Conservation (phyloP, 2,329 filamentous ascomycete species). For the Sporothrix brunneoviolacea region DNA sequence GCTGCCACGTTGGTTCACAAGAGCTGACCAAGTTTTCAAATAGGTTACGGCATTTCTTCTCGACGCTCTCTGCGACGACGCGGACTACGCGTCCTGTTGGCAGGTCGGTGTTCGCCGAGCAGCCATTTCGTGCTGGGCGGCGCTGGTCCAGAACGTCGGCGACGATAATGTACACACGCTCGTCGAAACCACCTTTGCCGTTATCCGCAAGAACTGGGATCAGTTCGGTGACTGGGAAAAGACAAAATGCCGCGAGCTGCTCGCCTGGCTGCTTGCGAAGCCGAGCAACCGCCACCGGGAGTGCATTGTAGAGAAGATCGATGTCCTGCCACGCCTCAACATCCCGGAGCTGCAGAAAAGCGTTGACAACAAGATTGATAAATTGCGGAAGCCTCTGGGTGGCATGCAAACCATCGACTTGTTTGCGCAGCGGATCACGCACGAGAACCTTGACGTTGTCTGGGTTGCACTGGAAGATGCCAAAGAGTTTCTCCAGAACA, state of each 20-base stretch:
- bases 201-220: slow-evolving; percentile 76
- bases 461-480: slow-evolving; percentile 75
- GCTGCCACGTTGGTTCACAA: no score
- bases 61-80: slow-evolving; percentile 67
- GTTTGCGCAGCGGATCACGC: slow-evolving; percentile 66
- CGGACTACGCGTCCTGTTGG: slow-evolving; percentile 26
- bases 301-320: slow-evolving; percentile 59
- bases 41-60: slow-evolving; percentile 90
- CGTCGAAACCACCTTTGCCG: slow-evolving; percentile 82
- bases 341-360: slow-evolving; percentile 60
- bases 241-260: slow-evolving; percentile 52
- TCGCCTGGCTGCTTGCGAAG: slow-evolving; percentile 52
- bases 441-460: slow-evolving; percentile 83
- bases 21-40: no score
- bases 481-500: slow-evolving; percentile 59
- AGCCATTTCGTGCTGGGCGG: slow-evolving; percentile 78
- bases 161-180: slow-evolving; percentile 64
- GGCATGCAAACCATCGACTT: slow-evolving; percentile 60
- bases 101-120: slow-evolving; percentile 54
- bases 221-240: slow-evolving; percentile 56
- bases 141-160: slow-evolving; percentile 67
- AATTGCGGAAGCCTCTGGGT: slow-evolving; percentile 59
- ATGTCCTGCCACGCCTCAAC: slow-evolving; percentile 71
- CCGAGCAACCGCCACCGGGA: slow-evolving; percentile 40
- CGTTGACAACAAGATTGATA: slow-evolving; percentile 58